Base-by-base conservation (phyloP, 345 rosid genomes). In the Populus davidiana region DNA sequence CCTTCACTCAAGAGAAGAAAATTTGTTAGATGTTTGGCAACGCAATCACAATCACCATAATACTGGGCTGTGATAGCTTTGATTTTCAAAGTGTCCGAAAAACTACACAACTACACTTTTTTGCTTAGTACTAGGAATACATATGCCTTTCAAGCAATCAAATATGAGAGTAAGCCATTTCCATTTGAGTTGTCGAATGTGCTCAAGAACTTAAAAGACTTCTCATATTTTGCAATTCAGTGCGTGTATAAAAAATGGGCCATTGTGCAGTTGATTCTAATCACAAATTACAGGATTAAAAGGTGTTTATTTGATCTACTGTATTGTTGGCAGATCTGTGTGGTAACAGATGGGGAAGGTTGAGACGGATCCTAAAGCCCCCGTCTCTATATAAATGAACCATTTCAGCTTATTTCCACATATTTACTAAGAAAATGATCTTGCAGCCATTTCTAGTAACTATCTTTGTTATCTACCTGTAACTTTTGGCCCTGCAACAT, bases 401-500 rank as follows among this genome's bases (percentile, higher is more conserved):
- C 13, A 9, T 41, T 41, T 41, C 47, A 8, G 47, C 47, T 41
- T 41, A 10, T 41, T 41, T 41, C 6, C 12, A 6, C 47, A 8
- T 41, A 41, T 41, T 10, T 41, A 56, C 49, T 35, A 18, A 44
- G 31, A 21, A 67, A 16, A 47, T 5, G 7, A 17, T 50, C 25
- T 2, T 23, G 8, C 1, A 41, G 50, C 18, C 61, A 20, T 50
- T 73, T 35, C 8, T 29, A 16, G 29, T 20, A 39, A 73, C 70
- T 43, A 39, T 36, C 65, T 70, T 54, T 2, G n/a, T 33, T 38
- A 39, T 64, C 62, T 87, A 96, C 99, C 97, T 93, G 98, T 75
- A 96, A 86, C 79, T 93, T 96, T 78, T 96, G 99, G 61, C 99
- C 99, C 79, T 91, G 90, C 82, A 96, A 78, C 91, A 96, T 90